phyloP scores from a whole-genome alignment of 2,329 filamentous ascomycete genomes.

The Nemania sp. region DNA sequence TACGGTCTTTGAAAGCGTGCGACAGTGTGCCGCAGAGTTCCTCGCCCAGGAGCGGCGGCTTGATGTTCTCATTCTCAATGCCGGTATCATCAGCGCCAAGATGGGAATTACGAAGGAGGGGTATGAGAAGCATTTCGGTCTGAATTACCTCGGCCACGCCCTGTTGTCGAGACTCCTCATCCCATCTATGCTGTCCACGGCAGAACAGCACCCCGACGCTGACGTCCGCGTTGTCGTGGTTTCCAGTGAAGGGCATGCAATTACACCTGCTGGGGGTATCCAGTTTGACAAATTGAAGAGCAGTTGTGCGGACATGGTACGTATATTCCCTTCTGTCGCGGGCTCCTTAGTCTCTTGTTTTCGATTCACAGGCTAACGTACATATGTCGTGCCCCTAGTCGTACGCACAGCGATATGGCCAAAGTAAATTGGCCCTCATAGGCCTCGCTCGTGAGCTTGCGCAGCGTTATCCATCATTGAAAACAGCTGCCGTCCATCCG shows the following conservation, averaged over 20 bases:
- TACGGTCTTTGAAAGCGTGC: slow-evolving; percentile 21
- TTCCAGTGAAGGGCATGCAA: slow-evolving; percentile 44
- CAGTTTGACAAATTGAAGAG: slow-evolving; percentile 50
- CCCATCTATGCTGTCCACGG: slow-evolving; percentile 6
- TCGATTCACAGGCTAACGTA: no score
- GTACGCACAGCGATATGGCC: slow-evolving; percentile 29
- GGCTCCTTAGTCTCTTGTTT: no score
- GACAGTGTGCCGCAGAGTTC: slow-evolving; percentile 25
- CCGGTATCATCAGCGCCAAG: slow-evolving; percentile 28
- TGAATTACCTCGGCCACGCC: slow-evolving; percentile 39
- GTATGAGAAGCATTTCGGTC: slow-evolving; percentile 37
- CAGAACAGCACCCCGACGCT: neutral
- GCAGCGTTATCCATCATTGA: slow-evolving; percentile 29
- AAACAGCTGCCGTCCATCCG: slow-evolving; percentile 26
- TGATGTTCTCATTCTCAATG: slow-evolving; percentile 36
- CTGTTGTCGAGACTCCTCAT: slow-evolving; percentile 27
- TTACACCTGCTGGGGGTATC: slow-evolving; percentile 49
- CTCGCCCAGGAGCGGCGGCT: slow-evolving; percentile 20
- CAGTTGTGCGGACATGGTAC: slow-evolving; percentile 41
- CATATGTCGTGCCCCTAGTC: neutral
- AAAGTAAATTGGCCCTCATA: slow-evolving; percentile 42
- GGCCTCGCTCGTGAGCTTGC: slow-evolving; percentile 37
- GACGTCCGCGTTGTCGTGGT: slow-evolving; percentile 45
- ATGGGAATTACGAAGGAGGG: slow-evolving; percentile 26
- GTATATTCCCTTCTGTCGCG: slow-evolving; percentile 38